A percentile compares a stretch with the other conserved stretches of the same genome.
phyloP scores from a whole-genome alignment of 129 eudicot genomes.

The Escallonia rubra region DNA sequence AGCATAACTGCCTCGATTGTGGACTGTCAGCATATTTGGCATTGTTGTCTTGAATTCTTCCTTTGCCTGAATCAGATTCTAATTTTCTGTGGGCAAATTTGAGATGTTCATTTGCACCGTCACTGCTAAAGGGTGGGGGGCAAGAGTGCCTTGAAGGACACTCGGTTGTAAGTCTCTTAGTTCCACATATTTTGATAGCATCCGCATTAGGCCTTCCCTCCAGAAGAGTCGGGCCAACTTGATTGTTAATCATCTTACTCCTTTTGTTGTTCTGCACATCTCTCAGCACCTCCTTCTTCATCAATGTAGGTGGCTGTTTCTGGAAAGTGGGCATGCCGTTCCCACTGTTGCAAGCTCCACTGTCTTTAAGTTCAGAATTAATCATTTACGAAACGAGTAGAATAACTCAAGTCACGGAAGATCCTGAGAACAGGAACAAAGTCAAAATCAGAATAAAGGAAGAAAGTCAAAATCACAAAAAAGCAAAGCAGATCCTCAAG shows the following conservation, averaged over 20 bases:
- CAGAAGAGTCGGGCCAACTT: conserved; percentile 23
- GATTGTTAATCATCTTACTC: conserved; percentile 26
- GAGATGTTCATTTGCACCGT: conserved; percentile 44
- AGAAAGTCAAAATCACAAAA: not conserved
- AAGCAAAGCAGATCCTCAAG: not conserved
- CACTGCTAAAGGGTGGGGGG: conserved; percentile 24
- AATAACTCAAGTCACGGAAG: conserved; percentile 4
- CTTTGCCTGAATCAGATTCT: conserved; percentile 43
- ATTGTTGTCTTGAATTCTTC: conserved; percentile 26
- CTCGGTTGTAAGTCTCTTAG: conserved; percentile 57
- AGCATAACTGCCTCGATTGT: conserved; percentile 16
- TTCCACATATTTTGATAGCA: conserved; percentile 47
- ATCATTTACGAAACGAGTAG: conserved; percentile 31
- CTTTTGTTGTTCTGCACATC: conserved; percentile 57
- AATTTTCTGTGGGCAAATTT: conserved; percentile 43
- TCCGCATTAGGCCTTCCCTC: conserved; percentile 35
- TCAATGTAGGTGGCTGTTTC: conserved; percentile 34
- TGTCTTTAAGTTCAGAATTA: conserved; percentile 36
- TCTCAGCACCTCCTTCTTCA: conserved; percentile 53
- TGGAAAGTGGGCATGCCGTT: conserved; percentile 21
- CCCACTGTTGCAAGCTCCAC: conserved; percentile 24
- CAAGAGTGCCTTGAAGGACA: conserved; percentile 25
- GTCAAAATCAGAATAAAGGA: not conserved
- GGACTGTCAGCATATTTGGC: conserved; percentile 21
- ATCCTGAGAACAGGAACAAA: conserved; percentile 13